Percentiles rank a stretch among this genome's conserved stretches.
Evolutionary conservation across 208 protist species (phyloP).

Genomic region (Naegleria fowleri): DNA sequence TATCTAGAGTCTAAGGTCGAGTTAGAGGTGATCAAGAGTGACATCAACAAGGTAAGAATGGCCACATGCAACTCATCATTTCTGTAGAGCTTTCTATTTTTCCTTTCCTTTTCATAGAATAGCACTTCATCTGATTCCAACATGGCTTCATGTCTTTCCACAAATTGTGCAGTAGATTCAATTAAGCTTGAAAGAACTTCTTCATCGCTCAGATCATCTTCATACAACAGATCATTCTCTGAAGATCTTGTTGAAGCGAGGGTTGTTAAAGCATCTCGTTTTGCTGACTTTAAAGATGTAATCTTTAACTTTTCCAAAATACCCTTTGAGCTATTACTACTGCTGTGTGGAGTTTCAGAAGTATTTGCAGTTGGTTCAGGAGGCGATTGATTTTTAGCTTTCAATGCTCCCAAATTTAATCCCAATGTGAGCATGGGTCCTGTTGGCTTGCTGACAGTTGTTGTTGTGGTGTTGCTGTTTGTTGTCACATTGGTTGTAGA

Average conservation of each 20-base stretch:
- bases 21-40: constrained; percentile 9
- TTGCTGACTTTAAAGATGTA: neutral
- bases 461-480: neutral
- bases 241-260: neutral
- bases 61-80: neutral
- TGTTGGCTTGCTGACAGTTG: neutral
- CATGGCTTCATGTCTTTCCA: neutral
- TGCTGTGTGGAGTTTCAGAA: neutral
- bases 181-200: neutral
- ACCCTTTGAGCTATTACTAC: neutral
- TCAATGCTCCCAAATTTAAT: neutral
- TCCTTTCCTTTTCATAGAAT: constrained; percentile 15
- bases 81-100: constrained; percentile 19
- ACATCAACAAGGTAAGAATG: neutral
- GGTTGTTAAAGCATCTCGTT: too few species aligned
- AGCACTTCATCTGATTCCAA: neutral
- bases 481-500: neutral
- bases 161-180: neutral
- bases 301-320: neutral
- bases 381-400: neutral
- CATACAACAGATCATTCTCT: neutral
- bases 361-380: neutral
- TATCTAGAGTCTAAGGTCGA: constrained; percentile 1
- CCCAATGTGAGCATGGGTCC: neutral
- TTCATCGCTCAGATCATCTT: neutral